phyloP scores from a whole-genome alignment of 1,139 yeast species.

The Saccharomyces pastorianus region DNA sequence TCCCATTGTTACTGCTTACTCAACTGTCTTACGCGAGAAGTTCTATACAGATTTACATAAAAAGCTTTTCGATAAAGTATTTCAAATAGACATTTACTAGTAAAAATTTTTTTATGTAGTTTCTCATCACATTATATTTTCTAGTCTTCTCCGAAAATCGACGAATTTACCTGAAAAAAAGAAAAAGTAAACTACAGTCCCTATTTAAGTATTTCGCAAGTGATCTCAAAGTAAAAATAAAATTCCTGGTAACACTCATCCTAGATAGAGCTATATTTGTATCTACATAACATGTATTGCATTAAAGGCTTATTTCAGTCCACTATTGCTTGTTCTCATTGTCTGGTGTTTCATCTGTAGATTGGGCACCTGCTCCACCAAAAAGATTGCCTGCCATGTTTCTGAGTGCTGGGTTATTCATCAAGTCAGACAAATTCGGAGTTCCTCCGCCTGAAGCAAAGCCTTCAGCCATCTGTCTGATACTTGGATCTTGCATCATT shows the following conservation, averaged over 20 bases:
- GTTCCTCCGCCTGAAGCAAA: conserved; percentile 52
- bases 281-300: not conserved
- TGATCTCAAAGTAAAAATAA: not conserved
- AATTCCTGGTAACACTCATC: not conserved
- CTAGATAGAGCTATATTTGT: not conserved
- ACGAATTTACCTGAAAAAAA: not conserved
- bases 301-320: not conserved
- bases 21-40: not conserved
- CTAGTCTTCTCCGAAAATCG: not conserved
- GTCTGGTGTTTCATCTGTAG: conserved; percentile 1
- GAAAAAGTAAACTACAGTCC: not conserved
- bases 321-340: not conserved
- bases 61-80: not conserved
- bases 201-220: not conserved
- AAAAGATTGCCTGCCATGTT: conserved; percentile 49
- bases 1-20: not conserved
- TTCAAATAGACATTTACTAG: not conserved
- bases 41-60: not conserved
- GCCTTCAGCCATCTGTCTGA: conserved; percentile 68
- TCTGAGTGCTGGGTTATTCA: conserved; percentile 74
- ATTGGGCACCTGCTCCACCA: conserved; percentile 35
- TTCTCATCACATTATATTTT: not conserved
- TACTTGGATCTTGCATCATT: conserved; percentile 73
- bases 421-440: conserved; percentile 59
- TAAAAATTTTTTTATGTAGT: not conserved